Conservation (phyloP, 208 protist genomes). For the Wallacemonas rigidus region DNA sequence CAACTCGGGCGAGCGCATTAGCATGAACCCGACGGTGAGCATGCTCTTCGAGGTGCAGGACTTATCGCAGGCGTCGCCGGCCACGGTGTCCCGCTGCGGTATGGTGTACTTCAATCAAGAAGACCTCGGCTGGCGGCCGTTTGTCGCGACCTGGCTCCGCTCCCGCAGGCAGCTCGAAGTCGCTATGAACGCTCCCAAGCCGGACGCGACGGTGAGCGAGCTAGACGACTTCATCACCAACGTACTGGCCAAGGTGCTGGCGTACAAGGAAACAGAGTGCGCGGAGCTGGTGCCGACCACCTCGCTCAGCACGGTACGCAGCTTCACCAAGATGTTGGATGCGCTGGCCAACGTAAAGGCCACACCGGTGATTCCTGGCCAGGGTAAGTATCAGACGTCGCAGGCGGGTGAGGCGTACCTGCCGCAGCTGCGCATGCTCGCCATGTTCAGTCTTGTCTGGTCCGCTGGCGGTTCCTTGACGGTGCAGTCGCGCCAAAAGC, state of each 20-base stretch:
- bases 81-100: conserved; percentile 98
- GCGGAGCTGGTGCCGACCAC: conserved; percentile 91
- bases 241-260: conserved; percentile 78
- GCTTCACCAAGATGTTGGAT: conserved; percentile 96
- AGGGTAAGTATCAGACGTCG: conserved; percentile 66
- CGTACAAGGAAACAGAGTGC: conserved; percentile 83
- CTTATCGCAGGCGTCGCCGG: conserved; percentile 97
- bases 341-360: conserved; percentile 91
- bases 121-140: conserved; percentile 96
- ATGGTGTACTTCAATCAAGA: conserved; percentile 97
- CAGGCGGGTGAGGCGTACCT: conserved; percentile 90
- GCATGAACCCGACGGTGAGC: conserved; percentile 94
- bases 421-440: conserved; percentile 93
- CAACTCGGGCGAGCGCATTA: conserved; percentile 98
- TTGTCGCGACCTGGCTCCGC: conserved; percentile 93
- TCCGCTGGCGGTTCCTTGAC: conserved; percentile 93
- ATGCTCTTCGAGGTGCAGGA: conserved; percentile 99
- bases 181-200: conserved; percentile 87
- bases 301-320: conserved; percentile 87
- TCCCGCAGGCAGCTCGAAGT: conserved; percentile 85
- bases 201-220: conserved; percentile 86
- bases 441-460: conserved; percentile 97
- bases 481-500: conserved; percentile 89
- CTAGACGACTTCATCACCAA: conserved; percentile 86
- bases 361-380: conserved; percentile 63